These are phyloP conservation scores for Pilasporangium apinafurcum DNA, from an alignment of 352 stramenopile species.

Conservation along the genomic window DNA sequence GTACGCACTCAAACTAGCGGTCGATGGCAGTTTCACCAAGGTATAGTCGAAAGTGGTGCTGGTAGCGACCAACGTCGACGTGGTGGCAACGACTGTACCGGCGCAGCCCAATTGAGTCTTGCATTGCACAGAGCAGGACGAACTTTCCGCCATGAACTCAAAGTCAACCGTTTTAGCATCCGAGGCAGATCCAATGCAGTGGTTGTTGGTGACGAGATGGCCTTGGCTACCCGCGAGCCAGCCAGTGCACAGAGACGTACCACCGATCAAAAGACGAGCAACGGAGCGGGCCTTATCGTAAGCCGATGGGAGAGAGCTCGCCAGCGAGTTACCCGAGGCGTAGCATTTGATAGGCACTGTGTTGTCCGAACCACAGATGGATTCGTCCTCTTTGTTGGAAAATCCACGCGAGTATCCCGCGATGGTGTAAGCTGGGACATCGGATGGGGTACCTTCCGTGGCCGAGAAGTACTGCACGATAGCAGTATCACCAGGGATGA, in stretches of 20 bases:
- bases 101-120: slow-evolving; percentile 9
- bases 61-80: slow-evolving; percentile 12
- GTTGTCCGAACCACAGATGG: slow-evolving; percentile 44
- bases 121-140: slow-evolving; percentile 20
- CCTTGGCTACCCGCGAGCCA: slow-evolving; percentile 24
- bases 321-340: slow-evolving; percentile 11
- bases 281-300: slow-evolving; percentile 35
- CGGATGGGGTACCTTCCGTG: neutral
- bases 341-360: slow-evolving; percentile 49
- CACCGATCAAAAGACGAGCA: slow-evolving; percentile 51
- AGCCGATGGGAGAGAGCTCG: slow-evolving; percentile 20
- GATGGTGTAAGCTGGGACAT: slow-evolving; percentile 29
- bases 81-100: slow-evolving; percentile 17
- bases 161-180: slow-evolving; percentile 14
- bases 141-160: slow-evolving; percentile 30
- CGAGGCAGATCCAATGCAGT: slow-evolving; percentile 17
- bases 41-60: slow-evolving; percentile 28
- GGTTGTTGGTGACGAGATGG: slow-evolving; percentile 29
- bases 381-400: slow-evolving; percentile 18
- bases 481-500: slow-evolving; percentile 28
- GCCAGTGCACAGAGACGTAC: slow-evolving; percentile 11
- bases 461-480: slow-evolving; percentile 36
- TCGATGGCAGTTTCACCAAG: slow-evolving; percentile 26
- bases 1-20: slow-evolving; percentile 14
- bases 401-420: slow-evolving; percentile 36